Base-by-base conservation (phyloP, 805 yeast genomes). In the Ogataea kodamae region DNA sequence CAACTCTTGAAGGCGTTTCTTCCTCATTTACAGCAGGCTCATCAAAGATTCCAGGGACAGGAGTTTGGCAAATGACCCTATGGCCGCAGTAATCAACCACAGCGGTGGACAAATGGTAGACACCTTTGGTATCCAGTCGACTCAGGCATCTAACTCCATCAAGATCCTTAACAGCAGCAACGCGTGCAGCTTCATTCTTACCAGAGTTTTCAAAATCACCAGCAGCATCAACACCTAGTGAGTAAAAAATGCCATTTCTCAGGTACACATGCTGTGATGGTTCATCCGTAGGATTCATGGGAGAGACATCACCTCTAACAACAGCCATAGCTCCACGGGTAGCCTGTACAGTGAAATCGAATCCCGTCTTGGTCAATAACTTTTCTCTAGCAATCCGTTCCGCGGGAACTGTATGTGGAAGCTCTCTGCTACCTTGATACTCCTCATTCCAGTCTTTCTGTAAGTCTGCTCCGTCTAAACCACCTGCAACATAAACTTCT, bases 371-470 rank as follows among this genome's bases (percentile, higher is more conserved):
- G 55, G 77, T 76, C 38, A 87, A 63, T 33, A 87, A 60, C 46
- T 80, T 76, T 54, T 92, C 98, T 48, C 89, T 73, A 28, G 79
- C 62, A 30, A 87, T 67, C 42, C 89, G 72, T 42, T 84, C 88
- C 7, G 42, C 37, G 34, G 86, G 59, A 15, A 72, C 57, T 2
- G 67, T 52, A 21, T 68, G 65, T 19, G 87, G 77, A 42, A 87
- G 68, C 45, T 88, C 96, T 43, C 77, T 74, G 29, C 86, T 70
- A 3, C 86, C 70, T 65, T 92, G 97, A 52, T 78, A 78, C 49
- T 92, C 97, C 46, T 83, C 95, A 57, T 88, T 88, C 84, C 94
- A 89, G 50, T 90, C 96, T 50, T 80, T 80, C 25, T 64, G 59
- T 13, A 62, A 55, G 30, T 72, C 79, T 18, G 73, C 70, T 25